phyloP scores from a whole-genome alignment of 495 filamentous ascomycete species.

The Penicillium lividum region DNA sequence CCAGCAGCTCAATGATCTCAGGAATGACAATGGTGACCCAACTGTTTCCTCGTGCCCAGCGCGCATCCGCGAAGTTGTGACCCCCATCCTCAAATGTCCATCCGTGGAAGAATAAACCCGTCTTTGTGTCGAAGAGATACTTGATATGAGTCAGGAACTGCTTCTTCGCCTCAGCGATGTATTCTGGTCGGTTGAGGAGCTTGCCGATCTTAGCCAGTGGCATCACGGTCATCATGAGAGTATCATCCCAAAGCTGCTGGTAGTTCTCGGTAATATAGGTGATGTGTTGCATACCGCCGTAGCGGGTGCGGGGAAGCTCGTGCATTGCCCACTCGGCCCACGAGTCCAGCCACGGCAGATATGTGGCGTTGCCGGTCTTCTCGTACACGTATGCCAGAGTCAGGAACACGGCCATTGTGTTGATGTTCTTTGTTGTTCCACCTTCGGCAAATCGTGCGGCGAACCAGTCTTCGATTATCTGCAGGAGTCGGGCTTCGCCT shows the following conservation, averaged over 20 bases:
- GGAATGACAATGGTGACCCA: constrained; percentile 77
- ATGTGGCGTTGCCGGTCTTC: constrained; percentile 59
- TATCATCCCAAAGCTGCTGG: constrained; percentile 77
- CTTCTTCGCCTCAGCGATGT: constrained; percentile 70
- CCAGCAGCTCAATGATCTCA: constrained; percentile 68
- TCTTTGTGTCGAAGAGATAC: constrained; percentile 66
- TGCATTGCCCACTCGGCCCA: constrained; percentile 80
- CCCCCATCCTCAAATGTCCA: constrained; percentile 69
- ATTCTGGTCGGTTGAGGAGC: constrained; percentile 61
- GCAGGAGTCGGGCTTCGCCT: constrained; percentile 48
- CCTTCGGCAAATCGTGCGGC: constrained; percentile 61
- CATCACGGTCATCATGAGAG: constrained; percentile 79
- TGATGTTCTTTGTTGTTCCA: constrained; percentile 77
- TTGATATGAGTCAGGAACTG: constrained; percentile 73
- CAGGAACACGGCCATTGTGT: constrained; percentile 73
- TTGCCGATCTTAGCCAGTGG: constrained; percentile 74
- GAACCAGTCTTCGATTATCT: constrained; percentile 71
- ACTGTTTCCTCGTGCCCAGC: constrained; percentile 67
- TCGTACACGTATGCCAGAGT: constrained; percentile 73
- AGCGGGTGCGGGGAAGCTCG: constrained; percentile 65
- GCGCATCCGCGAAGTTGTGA: constrained; percentile 69
- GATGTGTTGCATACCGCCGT: constrained; percentile 73
- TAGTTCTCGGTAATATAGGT: constrained; percentile 61
- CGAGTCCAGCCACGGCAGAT: constrained; percentile 67
- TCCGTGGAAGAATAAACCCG: constrained; percentile 71